Base-by-base conservation (phyloP, 768 basidiomycete genomes). In the Pleurotus djamor region DNA sequence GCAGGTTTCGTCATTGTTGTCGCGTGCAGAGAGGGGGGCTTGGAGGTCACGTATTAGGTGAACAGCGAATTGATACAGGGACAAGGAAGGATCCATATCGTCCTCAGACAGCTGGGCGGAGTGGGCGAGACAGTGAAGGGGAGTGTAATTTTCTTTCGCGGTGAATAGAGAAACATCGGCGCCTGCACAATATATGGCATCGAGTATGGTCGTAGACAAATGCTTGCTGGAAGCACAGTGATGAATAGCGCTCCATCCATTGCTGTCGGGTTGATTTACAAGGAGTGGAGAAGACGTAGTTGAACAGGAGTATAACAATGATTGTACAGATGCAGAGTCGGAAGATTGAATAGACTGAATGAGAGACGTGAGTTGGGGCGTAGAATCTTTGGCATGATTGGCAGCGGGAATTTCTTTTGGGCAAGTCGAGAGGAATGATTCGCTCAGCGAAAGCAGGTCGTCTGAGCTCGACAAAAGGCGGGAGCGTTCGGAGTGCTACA, bases 91-190 rank as follows among this genome's bases (percentile, higher is more conserved):
- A 33, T 57, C 65, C 32, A 72, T 68, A 37, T 77, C 72, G 49
- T 72, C 72, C 45, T 71, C 65, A 57, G 71, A 63, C 57, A 77
- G 54, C 64, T 72, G 67, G 8, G 69, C 65, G 35, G 66, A 74
- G 59, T 71, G 72, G 59, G 87, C 86, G 49, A 90, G 80, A 65
- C 87, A 83, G 64, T 91, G 89, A 34, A 91, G 80, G 5, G 84
- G 82, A 0, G 88, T 89, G 63, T 80, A 85, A 60, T 88, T 83
- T 67, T 87, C 82, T 59, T 79, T 67, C 14, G 75, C 71, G 2
- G 89, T 91, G 70, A 89, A 91, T 33, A 91, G 74, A 49, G 87
- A 79, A 61, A 88, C 72, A 64, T 92, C 90, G 17, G 89, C 88
- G 48, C 91, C 91, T 36, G 89, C 90, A 60, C 82, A 85, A 64